A percentile compares a stretch with the other conserved stretches of the same genome.
These are phyloP conservation scores for Trichoderma harzianum DNA, from an alignment of 2,329 filamentous ascomycete genomes.

Conservation along the genomic window DNA sequence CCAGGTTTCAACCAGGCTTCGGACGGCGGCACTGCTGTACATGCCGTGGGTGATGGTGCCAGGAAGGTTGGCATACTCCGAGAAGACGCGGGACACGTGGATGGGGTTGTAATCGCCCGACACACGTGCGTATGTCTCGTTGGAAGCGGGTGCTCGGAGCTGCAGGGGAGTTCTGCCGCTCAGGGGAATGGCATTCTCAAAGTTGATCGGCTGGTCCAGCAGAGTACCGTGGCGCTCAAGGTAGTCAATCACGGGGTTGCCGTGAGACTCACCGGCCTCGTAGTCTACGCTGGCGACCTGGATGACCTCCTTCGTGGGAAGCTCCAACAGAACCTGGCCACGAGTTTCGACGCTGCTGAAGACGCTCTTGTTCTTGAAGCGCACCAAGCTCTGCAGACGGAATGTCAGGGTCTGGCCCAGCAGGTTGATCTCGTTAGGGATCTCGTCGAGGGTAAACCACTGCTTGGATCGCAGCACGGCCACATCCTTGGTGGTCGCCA, in stretches of 20 bases:
- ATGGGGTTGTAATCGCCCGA: conserved; percentile 99
- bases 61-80: conserved; percentile 89
- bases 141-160: conserved; percentile 87
- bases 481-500: conserved; percentile 84
- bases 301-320: conserved; percentile 95
- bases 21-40: conserved; percentile 96
- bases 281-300: conserved; percentile 98
- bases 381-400: conserved; percentile 86
- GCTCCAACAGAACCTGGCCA: conserved; percentile 87
- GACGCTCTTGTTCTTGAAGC: conserved; percentile 91
- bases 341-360: conserved; percentile 90
- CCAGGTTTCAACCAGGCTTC: conserved; percentile 96
- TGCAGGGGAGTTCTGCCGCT: conserved; percentile 87
- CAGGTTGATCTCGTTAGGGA: conserved; percentile 71
- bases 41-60: conserved; percentile 99
- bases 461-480: conserved; percentile 94
- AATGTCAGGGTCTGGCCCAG: conserved; percentile 92
- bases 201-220: conserved; percentile 93
- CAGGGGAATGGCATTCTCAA: conserved; percentile 94
- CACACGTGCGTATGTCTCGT: conserved; percentile 96
- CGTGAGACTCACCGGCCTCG: conserved; percentile 83
- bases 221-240: conserved; percentile 85
- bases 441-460: conserved; percentile 84
- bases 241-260: conserved; percentile 96
- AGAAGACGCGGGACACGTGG: conserved; percentile 95